Percentiles rank a stretch among this genome's conserved stretches.
These are phyloP conservation scores for Rhizodiscina lignyota DNA, from an alignment of 495 filamentous ascomycete species.

Conservation along the genomic window DNA sequence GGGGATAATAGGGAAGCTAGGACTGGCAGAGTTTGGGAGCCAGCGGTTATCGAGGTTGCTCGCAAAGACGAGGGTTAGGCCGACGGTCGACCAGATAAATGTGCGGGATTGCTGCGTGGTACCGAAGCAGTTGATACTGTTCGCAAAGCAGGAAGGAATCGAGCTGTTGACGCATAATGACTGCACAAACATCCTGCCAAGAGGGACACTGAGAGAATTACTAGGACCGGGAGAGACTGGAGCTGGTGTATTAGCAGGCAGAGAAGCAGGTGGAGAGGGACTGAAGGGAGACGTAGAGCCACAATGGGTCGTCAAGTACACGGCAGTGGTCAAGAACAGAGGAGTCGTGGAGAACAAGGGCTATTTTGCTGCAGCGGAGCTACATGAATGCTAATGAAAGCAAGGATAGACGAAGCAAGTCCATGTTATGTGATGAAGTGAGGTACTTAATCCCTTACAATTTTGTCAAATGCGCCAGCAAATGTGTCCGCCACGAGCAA, in stretches of 20 bases:
- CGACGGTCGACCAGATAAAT: conserved; percentile 91
- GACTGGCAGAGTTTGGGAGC: conserved; percentile 78
- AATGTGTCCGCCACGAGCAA: no score
- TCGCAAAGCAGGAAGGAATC: conserved; percentile 71
- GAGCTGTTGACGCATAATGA: conserved; percentile 91
- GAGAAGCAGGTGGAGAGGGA: conserved; percentile 25
- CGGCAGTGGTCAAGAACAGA: conserved; percentile 88
- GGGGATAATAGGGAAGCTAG: conserved; percentile 56
- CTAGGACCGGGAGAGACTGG: conserved; percentile 37
- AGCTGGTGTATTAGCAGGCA: conserved; percentile 18
- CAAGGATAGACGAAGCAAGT: no score
- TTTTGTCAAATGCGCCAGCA: no score
- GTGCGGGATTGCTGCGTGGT: conserved; percentile 93
- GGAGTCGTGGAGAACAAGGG: conserved; percentile 98
- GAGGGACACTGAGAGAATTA: conserved; percentile 67
- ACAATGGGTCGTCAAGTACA: conserved; percentile 96
- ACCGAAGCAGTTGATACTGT: conserved; percentile 68
- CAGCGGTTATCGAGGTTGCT: conserved; percentile 58
- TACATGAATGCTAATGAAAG: no score
- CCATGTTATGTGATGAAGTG: no score
- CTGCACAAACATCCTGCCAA: conserved; percentile 75
- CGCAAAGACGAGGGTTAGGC: conserved; percentile 48
- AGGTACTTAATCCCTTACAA: no score
- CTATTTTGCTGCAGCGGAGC: conserved; percentile 83
- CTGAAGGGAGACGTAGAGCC: conserved; percentile 64